Percentiles rank a stretch among this genome's conserved stretches.
phyloP scores from a whole-genome alignment of 345 rosid genomes.

The Populus alba region DNA sequence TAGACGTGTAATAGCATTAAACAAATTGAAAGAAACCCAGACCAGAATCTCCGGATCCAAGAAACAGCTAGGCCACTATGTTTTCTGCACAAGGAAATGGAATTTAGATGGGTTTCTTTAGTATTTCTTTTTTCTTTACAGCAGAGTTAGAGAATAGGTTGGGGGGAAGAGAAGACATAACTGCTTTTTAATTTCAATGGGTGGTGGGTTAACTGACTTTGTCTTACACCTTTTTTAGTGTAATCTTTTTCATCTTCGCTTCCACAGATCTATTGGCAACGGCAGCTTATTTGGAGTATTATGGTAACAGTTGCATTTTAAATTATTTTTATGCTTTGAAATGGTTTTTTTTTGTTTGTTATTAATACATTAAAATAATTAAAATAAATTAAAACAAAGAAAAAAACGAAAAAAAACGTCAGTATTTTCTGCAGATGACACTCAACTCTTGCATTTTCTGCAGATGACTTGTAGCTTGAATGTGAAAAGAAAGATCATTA shows the following conservation, averaged over 20 bases:
- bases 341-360: no score
- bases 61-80: conserved; percentile 77
- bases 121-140: conserved; percentile 22
- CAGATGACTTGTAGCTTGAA: background rate
- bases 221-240: conserved; percentile 12
- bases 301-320: no score
- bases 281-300: no score
- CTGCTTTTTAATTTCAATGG: conserved; percentile 37
- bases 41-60: conserved; percentile 84
- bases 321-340: no score
- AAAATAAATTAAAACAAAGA: no score
- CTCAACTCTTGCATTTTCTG: background rate
- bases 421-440: no score
- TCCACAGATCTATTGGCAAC: background rate
- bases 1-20: conserved; percentile 7
- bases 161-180: conserved; percentile 23
- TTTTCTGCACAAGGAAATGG: conserved; percentile 43
- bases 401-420: no score
- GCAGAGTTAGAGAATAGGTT: conserved; percentile 6
- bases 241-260: background rate
- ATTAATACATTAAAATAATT: background rate
- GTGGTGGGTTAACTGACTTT: conserved; percentile 20
- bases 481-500: background rate
- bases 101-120: conserved; percentile 32
- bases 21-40: conserved; percentile 44